Conservation (phyloP, 1,284 basidiomycete species). For the Vanrija humicola region DNA sequence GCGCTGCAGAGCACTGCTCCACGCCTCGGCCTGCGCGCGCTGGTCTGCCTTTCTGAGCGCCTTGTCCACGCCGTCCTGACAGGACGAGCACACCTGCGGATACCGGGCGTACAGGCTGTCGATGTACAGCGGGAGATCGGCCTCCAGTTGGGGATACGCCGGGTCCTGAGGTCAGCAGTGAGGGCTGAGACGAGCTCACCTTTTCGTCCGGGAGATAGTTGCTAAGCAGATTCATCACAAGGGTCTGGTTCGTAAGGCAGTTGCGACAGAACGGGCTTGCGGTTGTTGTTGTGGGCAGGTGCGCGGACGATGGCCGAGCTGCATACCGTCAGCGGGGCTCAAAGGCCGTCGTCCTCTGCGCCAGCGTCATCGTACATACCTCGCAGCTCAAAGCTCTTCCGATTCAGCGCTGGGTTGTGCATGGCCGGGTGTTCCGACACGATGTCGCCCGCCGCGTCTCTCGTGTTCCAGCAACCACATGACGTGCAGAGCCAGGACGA, state of each 20-base stretch:
- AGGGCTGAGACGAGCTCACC: slow-evolving; percentile 51
- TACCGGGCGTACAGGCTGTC: slow-evolving; percentile 72
- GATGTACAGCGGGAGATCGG: slow-evolving; percentile 64
- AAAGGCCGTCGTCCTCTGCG: background rate
- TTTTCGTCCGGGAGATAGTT: slow-evolving; percentile 71
- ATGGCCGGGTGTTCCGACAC: slow-evolving; percentile 80
- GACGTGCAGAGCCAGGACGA: slow-evolving; percentile 42
- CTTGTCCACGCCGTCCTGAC: slow-evolving; percentile 71
- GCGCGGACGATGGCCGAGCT: slow-evolving; percentile 31
- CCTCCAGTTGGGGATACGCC: slow-evolving; percentile 61
- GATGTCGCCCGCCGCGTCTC: slow-evolving; percentile 60
- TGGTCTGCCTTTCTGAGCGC: slow-evolving; percentile 70
- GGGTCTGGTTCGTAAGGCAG: slow-evolving; percentile 84
- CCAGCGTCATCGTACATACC: slow-evolving; percentile 55
- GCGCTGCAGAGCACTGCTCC: slow-evolving; percentile 47
- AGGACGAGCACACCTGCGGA: slow-evolving; percentile 73
- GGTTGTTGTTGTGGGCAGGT: slow-evolving; percentile 22
- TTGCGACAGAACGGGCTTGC: slow-evolving; percentile 68
- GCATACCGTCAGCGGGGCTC: background rate
- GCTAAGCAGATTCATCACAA: slow-evolving; percentile 76
- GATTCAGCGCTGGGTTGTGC: slow-evolving; percentile 70
- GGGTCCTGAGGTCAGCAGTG: slow-evolving; percentile 56
- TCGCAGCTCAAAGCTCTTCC: slow-evolving; percentile 65
- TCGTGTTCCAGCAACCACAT: slow-evolving; percentile 44
- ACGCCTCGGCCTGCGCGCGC: slow-evolving; percentile 72